phyloP scores from a whole-genome alignment of 257 asterid species.

The Capsicum rhomboideum region DNA sequence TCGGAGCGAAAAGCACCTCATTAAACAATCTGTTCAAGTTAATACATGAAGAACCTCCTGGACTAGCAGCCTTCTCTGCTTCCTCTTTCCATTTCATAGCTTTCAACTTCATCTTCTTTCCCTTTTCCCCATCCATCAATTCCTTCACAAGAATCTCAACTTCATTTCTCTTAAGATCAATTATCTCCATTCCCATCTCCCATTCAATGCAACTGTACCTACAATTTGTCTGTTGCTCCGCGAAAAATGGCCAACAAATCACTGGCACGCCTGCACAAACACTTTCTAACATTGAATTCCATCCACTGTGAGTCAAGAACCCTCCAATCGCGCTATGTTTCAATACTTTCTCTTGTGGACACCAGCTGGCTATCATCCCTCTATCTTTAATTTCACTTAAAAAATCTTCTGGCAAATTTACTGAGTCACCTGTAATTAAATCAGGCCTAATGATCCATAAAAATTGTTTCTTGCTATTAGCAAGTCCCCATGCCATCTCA shows the following conservation, averaged over 20 bases:
- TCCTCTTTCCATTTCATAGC: background rate
- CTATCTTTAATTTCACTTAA: background rate
- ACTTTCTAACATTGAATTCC: background rate
- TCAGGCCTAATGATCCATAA: background rate
- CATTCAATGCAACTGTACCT: background rate
- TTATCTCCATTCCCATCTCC: background rate
- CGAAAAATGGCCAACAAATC: background rate
- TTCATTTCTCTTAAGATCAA: background rate
- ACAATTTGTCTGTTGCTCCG: background rate
- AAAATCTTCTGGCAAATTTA: background rate
- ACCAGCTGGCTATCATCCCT: background rate
- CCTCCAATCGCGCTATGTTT: background rate
- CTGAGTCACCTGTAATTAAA: background rate
- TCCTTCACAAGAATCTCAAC: background rate
- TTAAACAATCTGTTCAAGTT: background rate
- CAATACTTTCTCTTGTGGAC: background rate
- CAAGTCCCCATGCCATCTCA: background rate
- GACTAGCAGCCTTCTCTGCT: background rate
- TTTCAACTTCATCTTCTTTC: background rate
- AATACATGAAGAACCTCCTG: background rate
- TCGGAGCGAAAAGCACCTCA: background rate
- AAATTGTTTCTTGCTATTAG: background rate
- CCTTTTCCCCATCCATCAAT: background rate
- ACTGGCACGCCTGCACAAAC: background rate
- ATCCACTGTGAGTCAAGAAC: background rate